Percentiles rank a stretch among this genome's conserved stretches.
These are phyloP conservation scores for Fraxinus dipetala DNA, from an alignment of 305 asterid species.

Conservation along the genomic window DNA sequence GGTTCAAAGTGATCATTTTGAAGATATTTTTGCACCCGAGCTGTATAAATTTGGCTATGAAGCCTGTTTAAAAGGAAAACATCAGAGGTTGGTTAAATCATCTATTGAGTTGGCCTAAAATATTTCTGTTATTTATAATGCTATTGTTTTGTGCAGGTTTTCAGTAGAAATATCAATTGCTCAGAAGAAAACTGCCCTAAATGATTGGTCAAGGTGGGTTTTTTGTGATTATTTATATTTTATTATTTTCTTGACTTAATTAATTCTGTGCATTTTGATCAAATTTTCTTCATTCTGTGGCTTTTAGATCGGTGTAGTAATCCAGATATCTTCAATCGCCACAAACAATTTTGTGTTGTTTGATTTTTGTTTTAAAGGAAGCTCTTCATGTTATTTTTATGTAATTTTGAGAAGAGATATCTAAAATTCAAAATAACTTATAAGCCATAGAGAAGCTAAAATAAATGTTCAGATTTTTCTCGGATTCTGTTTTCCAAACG, in stretches of 20 bases:
- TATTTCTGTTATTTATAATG: conserved; percentile 6
- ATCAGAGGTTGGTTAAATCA: conserved; percentile 62
- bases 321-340: conserved; percentile 71
- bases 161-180: conserved; percentile 27
- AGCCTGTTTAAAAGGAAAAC: conserved; percentile 73
- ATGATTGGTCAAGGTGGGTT: conserved; percentile 75
- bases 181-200: conserved; percentile 71
- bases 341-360: conserved; percentile 55
- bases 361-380: neutral
- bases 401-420: neutral
- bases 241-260: conserved; percentile 9
- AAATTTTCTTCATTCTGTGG: conserved; percentile 14
- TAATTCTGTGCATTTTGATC: neutral
- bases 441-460: neutral
- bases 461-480: neutral
- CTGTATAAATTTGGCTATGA: neutral
- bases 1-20: no score
- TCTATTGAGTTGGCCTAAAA: conserved; percentile 3
- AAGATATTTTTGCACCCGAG: no score
- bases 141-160: no score
- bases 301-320: conserved; percentile 61
- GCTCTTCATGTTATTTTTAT: neutral
- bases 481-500: neutral
- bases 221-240: neutral
- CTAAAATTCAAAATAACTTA: neutral